phyloP scores from a whole-genome alignment of 2,329 filamentous ascomycete genomes.

The Knoxdaviesia capensis region DNA sequence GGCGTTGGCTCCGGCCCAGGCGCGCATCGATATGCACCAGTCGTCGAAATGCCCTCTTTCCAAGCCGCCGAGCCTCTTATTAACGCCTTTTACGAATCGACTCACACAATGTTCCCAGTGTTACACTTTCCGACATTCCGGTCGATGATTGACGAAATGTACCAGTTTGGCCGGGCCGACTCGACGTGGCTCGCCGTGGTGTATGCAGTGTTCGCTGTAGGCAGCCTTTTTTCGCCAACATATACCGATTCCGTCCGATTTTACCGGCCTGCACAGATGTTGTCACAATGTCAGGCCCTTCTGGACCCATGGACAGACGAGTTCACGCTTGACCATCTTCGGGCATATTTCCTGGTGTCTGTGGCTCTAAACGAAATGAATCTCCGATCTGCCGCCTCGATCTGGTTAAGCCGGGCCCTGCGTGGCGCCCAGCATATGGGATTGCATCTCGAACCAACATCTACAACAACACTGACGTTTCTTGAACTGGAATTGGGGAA shows the following conservation, averaged over 20 bases:
- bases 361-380: slow-evolving; percentile 76
- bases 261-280: slow-evolving; percentile 36
- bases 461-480: slow-evolving; percentile 30
- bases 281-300: slow-evolving; percentile 49
- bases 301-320: slow-evolving; percentile 71
- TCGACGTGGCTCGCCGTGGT: slow-evolving; percentile 50
- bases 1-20: too few relatives aligned
- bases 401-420: slow-evolving; percentile 65
- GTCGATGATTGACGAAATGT: slow-evolving; percentile 56
- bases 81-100: slow-evolving; percentile 51
- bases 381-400: slow-evolving; percentile 65
- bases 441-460: slow-evolving; percentile 56
- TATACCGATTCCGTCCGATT: slow-evolving; percentile 33
- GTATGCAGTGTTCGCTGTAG: slow-evolving; percentile 67
- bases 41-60: slow-evolving; percentile 50
- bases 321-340: slow-evolving; percentile 54
- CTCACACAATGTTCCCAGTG: slow-evolving; percentile 68
- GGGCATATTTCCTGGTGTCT: slow-evolving; percentile 51
- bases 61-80: slow-evolving; percentile 52
- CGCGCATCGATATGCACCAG: slow-evolving; percentile 16
- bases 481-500: slow-evolving; percentile 74
- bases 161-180: slow-evolving; percentile 30
- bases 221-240: slow-evolving; percentile 45
- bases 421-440: slow-evolving; percentile 69
- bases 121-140: slow-evolving; percentile 76